These are phyloP conservation scores for Neoconidiobolus thromboides DNA, from an alignment of 371 early-diverging fungal genomes.

Conservation along the genomic window DNA sequence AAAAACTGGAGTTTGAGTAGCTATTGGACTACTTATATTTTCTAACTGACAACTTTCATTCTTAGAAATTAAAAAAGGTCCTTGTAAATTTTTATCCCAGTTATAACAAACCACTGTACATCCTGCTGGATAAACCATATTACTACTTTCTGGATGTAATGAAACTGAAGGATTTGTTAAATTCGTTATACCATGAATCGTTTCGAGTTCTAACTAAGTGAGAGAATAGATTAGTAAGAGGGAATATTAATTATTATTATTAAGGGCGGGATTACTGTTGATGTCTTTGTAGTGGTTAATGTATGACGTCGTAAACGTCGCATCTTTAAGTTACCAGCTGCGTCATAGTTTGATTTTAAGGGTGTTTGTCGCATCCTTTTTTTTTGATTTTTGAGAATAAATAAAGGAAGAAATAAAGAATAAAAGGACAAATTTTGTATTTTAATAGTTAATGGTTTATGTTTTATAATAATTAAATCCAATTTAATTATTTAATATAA, in stretches of 20 bases:
- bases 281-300: background rate
- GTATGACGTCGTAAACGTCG: background rate
- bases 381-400: no score
- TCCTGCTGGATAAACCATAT: conserved; percentile 58
- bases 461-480: no score
- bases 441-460: no score
- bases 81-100: conserved; percentile 42
- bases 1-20: background rate
- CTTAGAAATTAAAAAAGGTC: conserved; percentile 23
- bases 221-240: background rate
- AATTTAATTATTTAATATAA: no score
- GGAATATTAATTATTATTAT: background rate
- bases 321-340: background rate
- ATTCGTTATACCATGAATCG: conserved; percentile 38
- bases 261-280: background rate
- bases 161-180: conserved; percentile 32
- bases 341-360: background rate
- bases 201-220: conserved; percentile 34
- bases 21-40: background rate
- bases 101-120: conserved; percentile 52
- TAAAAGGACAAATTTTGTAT: no score
- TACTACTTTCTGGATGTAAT: conserved; percentile 26
- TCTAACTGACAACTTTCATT: background rate
- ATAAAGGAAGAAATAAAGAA: no score
- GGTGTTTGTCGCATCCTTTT: background rate